These are phyloP conservation scores for Xylariomycetidae sp. DNA, from an alignment of 2,329 filamentous ascomycete genomes.

Conservation along the genomic window DNA sequence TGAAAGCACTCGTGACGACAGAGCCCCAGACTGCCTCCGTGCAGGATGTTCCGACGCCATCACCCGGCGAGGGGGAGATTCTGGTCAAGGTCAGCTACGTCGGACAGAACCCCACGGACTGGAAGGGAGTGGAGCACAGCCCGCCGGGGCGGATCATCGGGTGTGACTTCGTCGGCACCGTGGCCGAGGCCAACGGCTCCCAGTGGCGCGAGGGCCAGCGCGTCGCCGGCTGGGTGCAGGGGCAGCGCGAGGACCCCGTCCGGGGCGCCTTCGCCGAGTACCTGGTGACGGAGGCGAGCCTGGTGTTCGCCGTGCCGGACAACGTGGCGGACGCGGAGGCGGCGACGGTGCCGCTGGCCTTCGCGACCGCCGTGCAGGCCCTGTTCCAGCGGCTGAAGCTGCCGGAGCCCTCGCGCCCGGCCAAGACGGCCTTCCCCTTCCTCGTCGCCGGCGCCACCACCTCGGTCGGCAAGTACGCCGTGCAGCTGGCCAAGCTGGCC, in stretches of 20 bases:
- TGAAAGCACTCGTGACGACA: constrained; percentile 35
- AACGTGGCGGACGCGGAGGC: constrained; percentile 21
- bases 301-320: constrained; percentile 26
- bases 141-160: constrained; percentile 24
- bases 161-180: constrained; percentile 31
- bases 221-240: constrained; percentile 29
- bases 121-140: constrained; percentile 19
- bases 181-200: constrained; percentile 25
- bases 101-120: constrained; percentile 32
- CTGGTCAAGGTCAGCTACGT: constrained; percentile 27
- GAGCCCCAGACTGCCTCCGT: constrained; percentile 24
- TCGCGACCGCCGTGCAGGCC: constrained; percentile 38
- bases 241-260: constrained; percentile 15
- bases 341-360: constrained; percentile 30
- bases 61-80: constrained; percentile 26
- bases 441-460: constrained; percentile 23
- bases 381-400: constrained; percentile 25
- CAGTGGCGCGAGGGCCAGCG: constrained; percentile 26
- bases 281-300: constrained; percentile 17
- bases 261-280: constrained; percentile 29
- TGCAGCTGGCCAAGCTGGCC: constrained; percentile 23
- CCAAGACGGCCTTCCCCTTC: constrained; percentile 26
- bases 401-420: constrained; percentile 26
- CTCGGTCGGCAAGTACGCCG: constrained; percentile 22
- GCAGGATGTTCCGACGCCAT: constrained; percentile 24